Conservation (phyloP, 2,329 filamentous ascomycete genomes). For the Fusarium abutilonis region DNA sequence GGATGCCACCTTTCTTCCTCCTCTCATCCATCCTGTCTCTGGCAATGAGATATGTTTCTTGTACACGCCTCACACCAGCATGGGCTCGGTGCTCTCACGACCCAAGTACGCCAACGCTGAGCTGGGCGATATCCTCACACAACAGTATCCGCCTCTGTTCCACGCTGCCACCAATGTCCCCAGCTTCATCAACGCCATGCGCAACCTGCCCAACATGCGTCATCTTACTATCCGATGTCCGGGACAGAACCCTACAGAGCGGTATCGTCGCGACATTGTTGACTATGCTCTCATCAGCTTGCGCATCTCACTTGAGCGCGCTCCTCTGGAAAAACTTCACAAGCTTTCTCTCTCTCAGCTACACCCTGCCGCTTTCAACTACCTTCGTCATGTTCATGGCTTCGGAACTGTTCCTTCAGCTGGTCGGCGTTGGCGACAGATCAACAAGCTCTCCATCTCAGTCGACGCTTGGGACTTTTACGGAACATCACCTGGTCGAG, state of each 20-base stretch:
- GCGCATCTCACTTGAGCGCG: conserved; percentile 82
- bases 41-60: conserved; percentile 83
- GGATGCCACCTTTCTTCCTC: conserved; percentile 81
- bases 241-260: conserved; percentile 72
- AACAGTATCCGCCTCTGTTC: conserved; percentile 89
- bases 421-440: conserved; percentile 78
- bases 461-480: conserved; percentile 76
- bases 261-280: conserved; percentile 79
- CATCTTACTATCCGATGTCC: conserved; percentile 82
- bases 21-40: conserved; percentile 80
- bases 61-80: conserved; percentile 79
- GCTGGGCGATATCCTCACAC: conserved; percentile 81
- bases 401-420: conserved; percentile 80
- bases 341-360: conserved; percentile 78
- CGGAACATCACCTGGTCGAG: conserved; percentile 66
- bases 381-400: conserved; percentile 78
- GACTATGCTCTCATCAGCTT: conserved; percentile 91
- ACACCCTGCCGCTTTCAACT: conserved; percentile 79
- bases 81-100: conserved; percentile 67
- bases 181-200: conserved; percentile 81
- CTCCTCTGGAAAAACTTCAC: conserved; percentile 70
- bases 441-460: conserved; percentile 76
- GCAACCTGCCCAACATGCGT: conserved; percentile 72
- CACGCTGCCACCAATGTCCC: conserved; percentile 89
- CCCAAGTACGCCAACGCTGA: conserved; percentile 84